Evolutionary conservation across 345 rosid species (phyloP).

Genomic region (Carallia brachiata): DNA sequence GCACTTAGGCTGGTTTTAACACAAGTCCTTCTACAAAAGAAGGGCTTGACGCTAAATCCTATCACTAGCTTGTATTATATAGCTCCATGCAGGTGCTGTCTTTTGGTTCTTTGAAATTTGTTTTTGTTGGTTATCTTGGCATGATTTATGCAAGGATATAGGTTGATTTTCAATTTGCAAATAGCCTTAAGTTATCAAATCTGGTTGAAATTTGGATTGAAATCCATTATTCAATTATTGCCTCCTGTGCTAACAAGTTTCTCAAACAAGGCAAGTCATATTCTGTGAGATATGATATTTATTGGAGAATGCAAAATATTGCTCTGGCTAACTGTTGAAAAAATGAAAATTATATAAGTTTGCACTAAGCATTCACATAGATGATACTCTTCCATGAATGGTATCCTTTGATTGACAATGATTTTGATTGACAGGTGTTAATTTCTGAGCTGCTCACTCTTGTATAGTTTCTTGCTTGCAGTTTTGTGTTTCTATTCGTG

Average conservation of each 20-base stretch:
- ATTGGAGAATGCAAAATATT: neutral
- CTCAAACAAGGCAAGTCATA: neutral
- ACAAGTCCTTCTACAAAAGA: constrained; percentile 91
- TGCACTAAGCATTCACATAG: neutral
- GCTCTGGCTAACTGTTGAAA: neutral
- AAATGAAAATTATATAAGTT: neutral
- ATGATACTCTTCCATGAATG: neutral
- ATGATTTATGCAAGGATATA: no score
- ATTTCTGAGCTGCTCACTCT: constrained; percentile 14
- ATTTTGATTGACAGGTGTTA: neutral
- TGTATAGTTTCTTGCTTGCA: constrained; percentile 36
- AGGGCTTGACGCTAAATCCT: constrained; percentile 87
- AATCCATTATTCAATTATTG: neutral
- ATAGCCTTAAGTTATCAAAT: no score
- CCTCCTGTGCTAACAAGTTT: no score
- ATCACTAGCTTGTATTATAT: constrained; percentile 92
- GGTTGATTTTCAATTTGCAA: no score
- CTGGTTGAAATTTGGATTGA: neutral
- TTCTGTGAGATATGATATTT: neutral
- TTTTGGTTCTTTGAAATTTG: constrained; percentile 8
- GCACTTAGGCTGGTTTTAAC: constrained; percentile 95
- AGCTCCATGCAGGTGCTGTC: constrained; percentile 92
- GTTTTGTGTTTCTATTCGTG: constrained; percentile 81
- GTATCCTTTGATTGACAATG: neutral
- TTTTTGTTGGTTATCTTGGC: neutral